These are phyloP conservation scores for Alternaria rosae DNA, from an alignment of 2,329 filamentous ascomycete species.

Conservation along the genomic window DNA sequence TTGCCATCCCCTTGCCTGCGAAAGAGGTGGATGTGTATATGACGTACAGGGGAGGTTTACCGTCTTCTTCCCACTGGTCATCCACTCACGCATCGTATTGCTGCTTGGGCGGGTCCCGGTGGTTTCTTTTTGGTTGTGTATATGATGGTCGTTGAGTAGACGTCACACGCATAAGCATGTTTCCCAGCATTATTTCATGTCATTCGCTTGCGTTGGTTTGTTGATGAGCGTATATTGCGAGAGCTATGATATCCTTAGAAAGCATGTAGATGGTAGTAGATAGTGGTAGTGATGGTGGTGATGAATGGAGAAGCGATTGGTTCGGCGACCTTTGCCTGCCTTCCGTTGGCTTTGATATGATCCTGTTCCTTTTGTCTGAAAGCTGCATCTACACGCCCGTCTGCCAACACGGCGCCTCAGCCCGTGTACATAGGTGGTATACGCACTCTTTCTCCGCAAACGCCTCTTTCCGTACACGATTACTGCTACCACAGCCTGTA, in stretches of 20 bases:
- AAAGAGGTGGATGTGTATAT: neutral
- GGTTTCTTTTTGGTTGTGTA: slow-evolving; percentile 9
- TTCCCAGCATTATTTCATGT: neutral
- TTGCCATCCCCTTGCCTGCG: neutral
- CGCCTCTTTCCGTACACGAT: neutral
- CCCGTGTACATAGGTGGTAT: neutral
- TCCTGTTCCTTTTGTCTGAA: neutral
- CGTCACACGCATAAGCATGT: neutral
- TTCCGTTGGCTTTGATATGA: neutral
- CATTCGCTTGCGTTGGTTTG: neutral
- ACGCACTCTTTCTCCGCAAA: rapidly evolving
- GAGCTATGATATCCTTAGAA: slow-evolving; percentile 5
- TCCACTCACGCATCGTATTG: slow-evolving; percentile 6
- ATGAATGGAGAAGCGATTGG: neutral
- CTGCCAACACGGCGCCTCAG: neutral
- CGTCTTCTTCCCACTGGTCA: neutral
- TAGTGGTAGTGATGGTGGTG: neutral
- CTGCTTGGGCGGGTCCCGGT: slow-evolving; percentile 11
- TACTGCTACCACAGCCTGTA: neutral
- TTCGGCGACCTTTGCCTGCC: neutral
- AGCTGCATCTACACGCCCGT: neutral
- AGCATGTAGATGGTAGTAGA: neutral
- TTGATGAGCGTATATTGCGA: neutral
- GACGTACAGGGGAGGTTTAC: neutral
- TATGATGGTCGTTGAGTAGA: neutral